Percentiles rank a stretch among this genome's conserved stretches.
phyloP scores from a whole-genome alignment of 2,329 filamentous ascomycete genomes.

The Colletotrichum sp. region DNA sequence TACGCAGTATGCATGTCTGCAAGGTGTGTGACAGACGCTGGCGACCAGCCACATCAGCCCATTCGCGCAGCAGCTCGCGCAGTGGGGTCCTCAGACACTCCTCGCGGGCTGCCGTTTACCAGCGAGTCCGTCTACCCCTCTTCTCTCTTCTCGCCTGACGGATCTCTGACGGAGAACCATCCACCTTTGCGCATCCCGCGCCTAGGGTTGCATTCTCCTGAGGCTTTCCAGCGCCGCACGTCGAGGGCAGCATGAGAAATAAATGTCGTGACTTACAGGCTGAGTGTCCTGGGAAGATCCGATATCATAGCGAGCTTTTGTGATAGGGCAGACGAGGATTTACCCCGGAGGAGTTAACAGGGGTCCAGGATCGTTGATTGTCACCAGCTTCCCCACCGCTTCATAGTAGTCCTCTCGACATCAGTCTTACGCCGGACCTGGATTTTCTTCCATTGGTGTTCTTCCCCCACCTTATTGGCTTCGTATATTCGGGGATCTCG shows the following conservation, averaged over 20 bases:
- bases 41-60: not conserved
- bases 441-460: not conserved
- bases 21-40: not conserved
- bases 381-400: conserved; percentile 1
- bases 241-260: not conserved
- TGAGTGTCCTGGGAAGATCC: not conserved
- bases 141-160: not conserved
- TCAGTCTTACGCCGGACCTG: not conserved
- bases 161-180: not conserved
- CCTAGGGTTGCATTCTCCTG: not conserved
- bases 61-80: conserved; percentile 5
- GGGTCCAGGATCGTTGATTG: not conserved
- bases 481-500: not conserved
- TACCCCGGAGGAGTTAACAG: conserved; percentile 1
- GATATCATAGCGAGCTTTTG: not conserved
- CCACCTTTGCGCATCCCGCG: not conserved
- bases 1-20: not conserved
- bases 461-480: not conserved
- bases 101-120: not conserved
- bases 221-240: not conserved
- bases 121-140: not conserved
- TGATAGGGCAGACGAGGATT: not conserved
- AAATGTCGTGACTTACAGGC: not conserved
- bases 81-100: not conserved
- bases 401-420: not conserved